Percentiles rank a stretch among this genome's conserved stretches.
These are phyloP conservation scores for Hevea brasiliensis DNA, from an alignment of 345 rosid genomes.

Conservation along the genomic window DNA sequence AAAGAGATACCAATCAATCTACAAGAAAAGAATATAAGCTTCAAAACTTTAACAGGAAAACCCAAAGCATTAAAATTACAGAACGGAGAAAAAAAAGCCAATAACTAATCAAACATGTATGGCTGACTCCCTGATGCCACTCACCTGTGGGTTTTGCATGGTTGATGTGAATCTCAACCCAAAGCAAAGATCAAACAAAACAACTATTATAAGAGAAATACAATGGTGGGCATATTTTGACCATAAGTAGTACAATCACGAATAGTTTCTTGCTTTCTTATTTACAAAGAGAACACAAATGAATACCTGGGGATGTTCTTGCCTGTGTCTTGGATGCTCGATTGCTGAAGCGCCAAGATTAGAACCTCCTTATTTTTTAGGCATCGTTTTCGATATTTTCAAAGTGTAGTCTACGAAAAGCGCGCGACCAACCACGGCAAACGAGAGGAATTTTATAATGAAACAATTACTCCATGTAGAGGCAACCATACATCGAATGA, in stretches of 20 bases:
- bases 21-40: slow-evolving; percentile 1
- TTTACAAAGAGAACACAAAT: neutral
- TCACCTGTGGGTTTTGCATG: slow-evolving; percentile 31
- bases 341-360: slow-evolving; percentile 39
- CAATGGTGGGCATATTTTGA: slow-evolving; percentile 1
- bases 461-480: too few species aligned
- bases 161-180: slow-evolving; percentile 34
- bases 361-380: slow-evolving; percentile 49
- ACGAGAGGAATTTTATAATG: too few species aligned
- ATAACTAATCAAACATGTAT: slow-evolving; percentile 10
- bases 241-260: neutral
- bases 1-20: slow-evolving; percentile 5
- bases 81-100: neutral
- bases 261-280: neutral
- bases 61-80: neutral
- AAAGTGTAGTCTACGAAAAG: slow-evolving; percentile 49
- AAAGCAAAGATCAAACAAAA: slow-evolving; percentile 3
- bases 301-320: slow-evolving; percentile 34
- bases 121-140: slow-evolving; percentile 27
- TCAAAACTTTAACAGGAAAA: neutral
- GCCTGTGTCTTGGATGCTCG: slow-evolving; percentile 20
- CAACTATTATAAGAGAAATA: neutral
- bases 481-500: too few species aligned
- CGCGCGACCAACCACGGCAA: slow-evolving; percentile 38
- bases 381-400: slow-evolving; percentile 23